Evolutionary conservation across 2,329 filamentous ascomycete genomes (phyloP).

Genomic region (Trichophyton benhamiae): DNA sequence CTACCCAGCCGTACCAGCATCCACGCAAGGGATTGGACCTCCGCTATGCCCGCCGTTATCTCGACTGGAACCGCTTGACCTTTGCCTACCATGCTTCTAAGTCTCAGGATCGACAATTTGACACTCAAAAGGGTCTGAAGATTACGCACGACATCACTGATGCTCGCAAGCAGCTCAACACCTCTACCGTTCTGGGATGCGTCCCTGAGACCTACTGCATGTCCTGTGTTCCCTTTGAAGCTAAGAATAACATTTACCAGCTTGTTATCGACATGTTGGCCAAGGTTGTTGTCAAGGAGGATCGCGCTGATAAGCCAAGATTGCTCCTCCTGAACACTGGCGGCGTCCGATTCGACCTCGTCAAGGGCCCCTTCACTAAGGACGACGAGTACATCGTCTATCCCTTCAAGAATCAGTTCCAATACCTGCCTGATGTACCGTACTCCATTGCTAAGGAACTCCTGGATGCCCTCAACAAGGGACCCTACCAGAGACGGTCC

Average conservation of each 20-base stretch:
- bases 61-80: conserved; percentile 57
- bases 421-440: conserved; percentile 22
- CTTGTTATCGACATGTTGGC: conserved; percentile 42
- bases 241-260: conserved; percentile 43
- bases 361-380: conserved; percentile 50
- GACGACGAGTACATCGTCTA: conserved; percentile 21
- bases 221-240: conserved; percentile 41
- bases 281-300: conserved; percentile 39
- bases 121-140: conserved; percentile 36
- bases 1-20: not conserved
- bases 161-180: conserved; percentile 41
- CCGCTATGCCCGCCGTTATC: conserved; percentile 47
- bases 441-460: conserved; percentile 21
- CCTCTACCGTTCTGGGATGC: conserved; percentile 48
- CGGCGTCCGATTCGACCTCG: conserved; percentile 49
- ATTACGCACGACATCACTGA: conserved; percentile 41
- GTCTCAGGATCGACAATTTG: conserved; percentile 37
- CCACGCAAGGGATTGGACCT: conserved; percentile 5
- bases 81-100: conserved; percentile 51
- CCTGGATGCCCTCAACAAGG: conserved; percentile 18
- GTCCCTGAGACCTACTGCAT: conserved; percentile 47
- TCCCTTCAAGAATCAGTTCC: conserved; percentile 22
- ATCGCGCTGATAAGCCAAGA: conserved; percentile 39
- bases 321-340: conserved; percentile 51
- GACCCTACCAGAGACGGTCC: conserved; percentile 19